Evolutionary conservation across 2,329 filamentous ascomycete species (phyloP), one percentile per base, ranked within the genome.

Genomic region (Tolypocladium amazonense): DNA sequence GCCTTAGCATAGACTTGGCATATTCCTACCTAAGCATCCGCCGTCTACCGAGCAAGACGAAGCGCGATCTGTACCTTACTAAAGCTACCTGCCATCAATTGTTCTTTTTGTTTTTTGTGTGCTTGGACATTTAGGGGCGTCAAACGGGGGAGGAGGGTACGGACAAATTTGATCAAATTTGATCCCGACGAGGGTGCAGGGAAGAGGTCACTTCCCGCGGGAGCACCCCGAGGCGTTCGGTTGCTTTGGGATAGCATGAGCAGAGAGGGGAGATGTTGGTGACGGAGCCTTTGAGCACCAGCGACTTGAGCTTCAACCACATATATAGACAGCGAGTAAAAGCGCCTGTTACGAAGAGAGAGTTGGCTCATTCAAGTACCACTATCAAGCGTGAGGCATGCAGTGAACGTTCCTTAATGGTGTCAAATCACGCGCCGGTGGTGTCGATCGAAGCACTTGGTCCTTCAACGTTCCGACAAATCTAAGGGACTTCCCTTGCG

Each of bases 1-100:
- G 65, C 65, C 65, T 68, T 66, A 64, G 66, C 68, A 73, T 72
- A 73, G 69, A 71, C 66, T 67, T 61, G 66, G 70, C 70, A 68
- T 71, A 71, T 66, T 61, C 60, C 61, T 60, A 64, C 65, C 61
- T 61, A 57, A 57, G 63, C 63, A 60, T 61, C 62, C 62, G 62
- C 60, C 56, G 57, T 62, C 63, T 30, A 18, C 58, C 59, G 37
- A 59, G 61, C 59, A 62, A 47, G 65, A 54, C 50, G 35, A 37
- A 37, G 58, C 62, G 59, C 33, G 53, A 62, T 64, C 61, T 69
- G 68, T 71, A 71, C 58, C 61, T 52, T 66, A 67, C 64, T 64
- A 69, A 63, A 61, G 64, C 68, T 58, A 65, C 39, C n/a, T 62
- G 64, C 62, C n/a, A 62, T 66, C 60, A 11, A 64, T 55, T 37